phyloP scores from a whole-genome alignment of 2,329 filamentous ascomycete species.

The Periconia macrospinosa region DNA sequence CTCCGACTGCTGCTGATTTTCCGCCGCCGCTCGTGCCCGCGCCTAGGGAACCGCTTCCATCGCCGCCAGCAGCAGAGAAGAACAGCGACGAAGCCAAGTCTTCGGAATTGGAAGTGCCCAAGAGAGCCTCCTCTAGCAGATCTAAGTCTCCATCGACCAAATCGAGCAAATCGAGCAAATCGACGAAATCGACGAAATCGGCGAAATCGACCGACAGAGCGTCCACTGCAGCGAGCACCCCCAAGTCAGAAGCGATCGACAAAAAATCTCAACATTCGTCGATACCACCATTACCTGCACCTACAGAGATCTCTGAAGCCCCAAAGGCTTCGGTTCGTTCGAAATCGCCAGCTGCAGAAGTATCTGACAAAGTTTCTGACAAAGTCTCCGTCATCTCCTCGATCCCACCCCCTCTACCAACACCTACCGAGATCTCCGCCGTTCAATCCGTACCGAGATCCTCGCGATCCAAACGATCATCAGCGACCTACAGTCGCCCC shows the following conservation, averaged over 20 bases:
- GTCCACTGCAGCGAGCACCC: constrained; percentile 10
- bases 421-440: constrained; percentile 9
- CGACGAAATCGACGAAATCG: neutral
- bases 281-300: constrained; percentile 3
- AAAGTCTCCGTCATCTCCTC: constrained; percentile 7
- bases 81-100: constrained; percentile 1
- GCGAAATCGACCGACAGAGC: neutral
- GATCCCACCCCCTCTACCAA: constrained; percentile 22
- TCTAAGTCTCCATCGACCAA: neutral
- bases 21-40: constrained; percentile 40
- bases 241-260: constrained; percentile 17
- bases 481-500: constrained; percentile 29
- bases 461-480: constrained; percentile 3
- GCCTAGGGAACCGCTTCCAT: constrained; percentile 29
- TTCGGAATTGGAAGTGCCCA: neutral
- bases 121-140: neutral
- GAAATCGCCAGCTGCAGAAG: neutral
- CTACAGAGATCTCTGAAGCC: constrained; percentile 14
- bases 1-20: constrained; percentile 44
- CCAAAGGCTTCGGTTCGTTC: constrained; percentile 9
- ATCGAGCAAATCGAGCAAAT: neutral
- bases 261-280: constrained; percentile 3
- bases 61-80: constrained; percentile 21
- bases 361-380: constrained; percentile 1
- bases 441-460: constrained; percentile 3